Percentiles rank a stretch among this genome's conserved stretches.
phyloP scores from a whole-genome alignment of 345 rosid genomes.

The Salix arbutifolia region DNA sequence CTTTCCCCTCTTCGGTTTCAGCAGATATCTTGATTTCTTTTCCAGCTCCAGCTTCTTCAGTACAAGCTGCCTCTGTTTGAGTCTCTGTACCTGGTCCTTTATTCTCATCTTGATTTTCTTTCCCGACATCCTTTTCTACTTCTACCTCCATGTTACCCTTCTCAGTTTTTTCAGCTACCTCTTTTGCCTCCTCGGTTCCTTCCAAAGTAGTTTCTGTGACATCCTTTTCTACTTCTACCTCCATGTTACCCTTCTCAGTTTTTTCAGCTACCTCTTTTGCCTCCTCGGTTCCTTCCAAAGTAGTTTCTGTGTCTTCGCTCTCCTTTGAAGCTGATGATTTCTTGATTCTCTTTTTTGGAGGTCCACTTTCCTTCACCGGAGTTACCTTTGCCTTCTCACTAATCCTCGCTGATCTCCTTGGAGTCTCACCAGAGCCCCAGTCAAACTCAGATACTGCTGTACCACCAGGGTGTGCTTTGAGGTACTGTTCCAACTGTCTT shows the following conservation, averaged over 20 bases:
- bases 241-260: constrained; percentile 16
- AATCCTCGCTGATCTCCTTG: constrained; percentile 33
- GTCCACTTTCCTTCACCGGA: constrained; percentile 12
- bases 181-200: constrained; percentile 29
- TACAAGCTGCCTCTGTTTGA: constrained; percentile 13
- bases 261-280: constrained; percentile 42
- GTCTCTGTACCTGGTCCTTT: constrained; percentile 9
- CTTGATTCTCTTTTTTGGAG: constrained; percentile 23
- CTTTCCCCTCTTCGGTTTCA: constrained; percentile 21
- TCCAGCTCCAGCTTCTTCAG: constrained; percentile 22
- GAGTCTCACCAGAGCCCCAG: constrained; percentile 35
- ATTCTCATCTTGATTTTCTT: constrained; percentile 10
- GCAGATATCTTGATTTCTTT: constrained; percentile 21
- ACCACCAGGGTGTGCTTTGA: constrained; percentile 32
- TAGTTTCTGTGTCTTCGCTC: constrained; percentile 13
- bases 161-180: constrained; percentile 35
- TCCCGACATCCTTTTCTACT: constrained; percentile 21
- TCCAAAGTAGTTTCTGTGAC: constrained; percentile 8
- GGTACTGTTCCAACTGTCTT: constrained; percentile 35
- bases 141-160: constrained; percentile 12
- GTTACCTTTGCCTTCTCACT: constrained; percentile 25
- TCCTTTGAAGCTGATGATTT: constrained; percentile 17
- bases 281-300: constrained; percentile 17
- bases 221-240: constrained; percentile 8
- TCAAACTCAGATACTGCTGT: constrained; percentile 27